These are phyloP conservation scores for Auriscalpium microsporum DNA, from an alignment of 768 basidiomycete species.

Conservation along the genomic window DNA sequence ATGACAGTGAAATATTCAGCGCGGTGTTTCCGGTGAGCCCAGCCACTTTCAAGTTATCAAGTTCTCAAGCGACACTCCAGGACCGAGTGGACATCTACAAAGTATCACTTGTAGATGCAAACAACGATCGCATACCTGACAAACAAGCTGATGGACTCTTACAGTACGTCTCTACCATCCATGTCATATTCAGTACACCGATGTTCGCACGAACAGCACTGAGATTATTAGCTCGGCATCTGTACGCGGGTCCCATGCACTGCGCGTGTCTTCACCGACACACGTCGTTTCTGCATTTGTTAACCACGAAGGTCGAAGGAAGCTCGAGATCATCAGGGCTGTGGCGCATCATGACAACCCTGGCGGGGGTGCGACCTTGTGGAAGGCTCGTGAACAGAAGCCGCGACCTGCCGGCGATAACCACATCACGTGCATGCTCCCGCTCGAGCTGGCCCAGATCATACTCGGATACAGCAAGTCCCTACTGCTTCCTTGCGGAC, in stretches of 20 bases:
- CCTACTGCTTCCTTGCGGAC: background rate
- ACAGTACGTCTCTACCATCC: conserved; percentile 1
- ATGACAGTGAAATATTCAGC: conserved; percentile 11
- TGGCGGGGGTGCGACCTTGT: conserved; percentile 17
- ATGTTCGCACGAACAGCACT: conserved; percentile 3
- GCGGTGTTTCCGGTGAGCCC: conserved; percentile 15
- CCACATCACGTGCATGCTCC: conserved; percentile 23
- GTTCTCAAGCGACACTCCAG: conserved; percentile 8
- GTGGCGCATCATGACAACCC: background rate
- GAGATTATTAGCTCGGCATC: conserved; percentile 4
- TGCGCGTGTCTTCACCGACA: conserved; percentile 7
- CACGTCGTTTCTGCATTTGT: conserved; percentile 17
- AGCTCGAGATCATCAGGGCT: background rate
- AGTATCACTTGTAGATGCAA: conserved; percentile 15
- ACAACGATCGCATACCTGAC: conserved; percentile 8
- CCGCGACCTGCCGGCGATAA: background rate
- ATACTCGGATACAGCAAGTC: conserved; percentile 51
- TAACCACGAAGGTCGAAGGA: conserved; percentile 6
- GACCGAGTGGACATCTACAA: conserved; percentile 14
- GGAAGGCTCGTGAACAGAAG: conserved; percentile 17
- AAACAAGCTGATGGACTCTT: background rate
- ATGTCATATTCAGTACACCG: background rate
- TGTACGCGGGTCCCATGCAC: conserved; percentile 3
- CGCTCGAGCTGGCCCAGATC: conserved; percentile 49
- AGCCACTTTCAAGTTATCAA: background rate